Percentiles rank a stretch among this genome's conserved stretches.
These are phyloP conservation scores for Xylaria palmicola DNA, from an alignment of 495 filamentous ascomycete species.

Conservation along the genomic window DNA sequence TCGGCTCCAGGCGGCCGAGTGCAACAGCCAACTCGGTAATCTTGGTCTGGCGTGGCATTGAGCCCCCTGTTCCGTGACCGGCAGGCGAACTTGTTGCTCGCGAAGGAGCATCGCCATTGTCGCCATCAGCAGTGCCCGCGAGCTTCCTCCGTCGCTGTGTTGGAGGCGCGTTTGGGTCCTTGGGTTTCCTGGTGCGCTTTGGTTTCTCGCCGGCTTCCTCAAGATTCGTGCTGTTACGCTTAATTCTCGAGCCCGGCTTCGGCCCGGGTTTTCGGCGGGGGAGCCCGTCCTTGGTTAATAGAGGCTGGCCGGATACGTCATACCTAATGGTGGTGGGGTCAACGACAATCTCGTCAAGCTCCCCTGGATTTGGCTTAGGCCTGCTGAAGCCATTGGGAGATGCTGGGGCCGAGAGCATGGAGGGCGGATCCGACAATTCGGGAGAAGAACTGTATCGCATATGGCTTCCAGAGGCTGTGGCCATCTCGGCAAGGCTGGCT, in stretches of 20 bases:
- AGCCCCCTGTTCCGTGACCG: not conserved
- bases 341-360: conserved; percentile 32
- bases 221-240: conserved; percentile 34
- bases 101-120: conserved; percentile 22
- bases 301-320: conserved; percentile 29
- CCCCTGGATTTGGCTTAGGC: conserved; percentile 25
- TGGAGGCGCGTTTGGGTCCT: conserved; percentile 55
- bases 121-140: conserved; percentile 31
- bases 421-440: conserved; percentile 32
- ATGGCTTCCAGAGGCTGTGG: conserved; percentile 23
- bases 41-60: conserved; percentile 32
- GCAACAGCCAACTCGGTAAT: conserved; percentile 35
- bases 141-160: conserved; percentile 53
- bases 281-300: conserved; percentile 46
- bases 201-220: conserved; percentile 51
- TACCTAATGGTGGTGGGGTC: conserved; percentile 31
- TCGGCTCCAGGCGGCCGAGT: conserved; percentile 27
- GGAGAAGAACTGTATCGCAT: conserved; percentile 29
- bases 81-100: conserved; percentile 16
- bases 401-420: conserved; percentile 27
- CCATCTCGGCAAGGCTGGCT: conserved; percentile 17
- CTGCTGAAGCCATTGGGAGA: conserved; percentile 22
- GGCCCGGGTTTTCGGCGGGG: conserved; percentile 51
- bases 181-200: conserved; percentile 54
- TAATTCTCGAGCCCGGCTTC: conserved; percentile 50